phyloP scores from a whole-genome alignment of 129 eudicot species.

The Pseudognaphalium luteoalbum region DNA sequence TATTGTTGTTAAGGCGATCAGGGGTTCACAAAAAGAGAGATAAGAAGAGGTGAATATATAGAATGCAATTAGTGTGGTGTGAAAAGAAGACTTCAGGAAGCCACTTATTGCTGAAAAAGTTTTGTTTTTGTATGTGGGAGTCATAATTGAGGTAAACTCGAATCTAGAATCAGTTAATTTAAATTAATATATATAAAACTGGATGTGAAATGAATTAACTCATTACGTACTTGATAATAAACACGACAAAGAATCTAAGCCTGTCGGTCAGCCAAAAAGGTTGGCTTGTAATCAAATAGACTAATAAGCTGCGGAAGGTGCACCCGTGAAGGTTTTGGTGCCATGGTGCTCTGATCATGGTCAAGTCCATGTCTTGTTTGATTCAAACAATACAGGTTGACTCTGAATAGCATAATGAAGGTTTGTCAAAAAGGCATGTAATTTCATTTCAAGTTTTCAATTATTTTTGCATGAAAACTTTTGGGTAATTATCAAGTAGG shows the following conservation, averaged over 20 bases:
- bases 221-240: not conserved
- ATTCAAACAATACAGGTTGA: not conserved
- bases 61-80: not conserved
- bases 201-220: constrained; percentile 27
- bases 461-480: no score
- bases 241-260: constrained; percentile 18
- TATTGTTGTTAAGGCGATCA: constrained; percentile 14
- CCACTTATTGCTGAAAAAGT: not conserved
- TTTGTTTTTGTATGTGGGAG: not conserved
- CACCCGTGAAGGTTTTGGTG: constrained; percentile 27
- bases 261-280: constrained; percentile 21
- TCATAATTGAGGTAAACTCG: not conserved
- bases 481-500: no score
- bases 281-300: constrained; percentile 22
- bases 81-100: not conserved
- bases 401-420: no score
- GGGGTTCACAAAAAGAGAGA: not conserved
- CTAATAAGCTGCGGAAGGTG: not conserved
- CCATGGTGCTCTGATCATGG: constrained; percentile 21
- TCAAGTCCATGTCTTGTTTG: constrained; percentile 3
- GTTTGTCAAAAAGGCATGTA: no score
- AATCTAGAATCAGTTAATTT: not conserved
- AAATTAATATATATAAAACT: not conserved
- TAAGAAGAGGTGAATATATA: constrained; percentile 27
- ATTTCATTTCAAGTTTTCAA: no score